Base-by-base conservation (phyloP, 2,329 filamentous ascomycete genomes). In the Pezicula carpinea region DNA sequence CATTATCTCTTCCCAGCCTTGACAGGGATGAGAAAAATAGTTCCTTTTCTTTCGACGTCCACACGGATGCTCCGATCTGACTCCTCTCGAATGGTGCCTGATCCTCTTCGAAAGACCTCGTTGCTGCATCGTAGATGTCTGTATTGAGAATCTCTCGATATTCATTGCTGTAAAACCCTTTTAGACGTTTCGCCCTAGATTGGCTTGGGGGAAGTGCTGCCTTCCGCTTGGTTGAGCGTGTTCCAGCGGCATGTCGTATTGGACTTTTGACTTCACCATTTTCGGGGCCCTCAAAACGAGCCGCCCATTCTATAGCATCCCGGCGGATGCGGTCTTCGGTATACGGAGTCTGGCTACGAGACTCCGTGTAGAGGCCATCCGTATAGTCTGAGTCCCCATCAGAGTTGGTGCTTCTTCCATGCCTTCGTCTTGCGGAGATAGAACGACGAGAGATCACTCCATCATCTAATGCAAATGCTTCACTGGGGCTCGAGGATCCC, bases 11-110 rank as follows among this genome's bases (percentile, higher is more conserved):
- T 0, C 89, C 89, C 2, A 85, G 72, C 0, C 78, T 77, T 1
- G 75, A 71, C 3, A 95, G 64, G 0, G 79, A 76, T 13, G 77
- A 70, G 62, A 89, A 95, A 48, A 96, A 78, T 0, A 70, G 56
- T 1, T 76, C 69, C 61, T 95, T 95, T 60, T 96, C 91, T 1
- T 69, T 57, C 0, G 75, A 51, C 0, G 78, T 82, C 92, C 92
- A 97, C 10, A 67, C 55, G 1, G 83, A 81, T 21, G 80, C 72
- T 18, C 89, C 90, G 43, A 90, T 68, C 57, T 89, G 86, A 2
- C 76, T 75, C 31, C 68, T 43, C 40, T 63, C 49, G 47, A 74
- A 59, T 14, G 56, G 53, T 18, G 44, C 39, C n/a, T 65, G 50
- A 3, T 60, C 57, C 13, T 52, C 53, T 38, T 59, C 58, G 44